Percentiles rank a stretch among this genome's conserved stretches.
Evolutionary conservation across 1,139 yeast genomes (phyloP).

Genomic region (Zhuliangozyma blackwelliae): DNA sequence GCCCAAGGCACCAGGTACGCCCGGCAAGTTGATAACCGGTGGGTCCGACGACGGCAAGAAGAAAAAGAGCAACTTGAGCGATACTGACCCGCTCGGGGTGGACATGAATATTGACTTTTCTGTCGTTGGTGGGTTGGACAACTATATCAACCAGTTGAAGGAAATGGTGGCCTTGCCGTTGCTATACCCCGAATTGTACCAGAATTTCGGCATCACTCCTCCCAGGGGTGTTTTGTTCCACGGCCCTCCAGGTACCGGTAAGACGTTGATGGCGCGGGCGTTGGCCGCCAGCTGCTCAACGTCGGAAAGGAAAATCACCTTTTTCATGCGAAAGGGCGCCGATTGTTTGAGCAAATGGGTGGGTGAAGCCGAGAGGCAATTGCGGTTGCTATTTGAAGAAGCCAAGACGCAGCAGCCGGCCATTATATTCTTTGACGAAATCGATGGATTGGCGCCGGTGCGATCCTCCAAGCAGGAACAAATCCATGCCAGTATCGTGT

Average conservation of each 20-base stretch:
- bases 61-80: conserved; percentile 75
- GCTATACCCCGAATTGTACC: conserved; percentile 89
- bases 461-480: conserved; percentile 96
- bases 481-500: conserved; percentile 95
- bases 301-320: conserved; percentile 77
- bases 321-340: conserved; percentile 98
- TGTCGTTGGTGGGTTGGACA: conserved; percentile 89
- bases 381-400: conserved; percentile 86
- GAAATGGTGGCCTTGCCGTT: conserved; percentile 97
- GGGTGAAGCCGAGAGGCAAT: conserved; percentile 96
- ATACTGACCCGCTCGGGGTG: conserved; percentile 91
- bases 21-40: conserved; percentile 32
- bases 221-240: conserved; percentile 97
- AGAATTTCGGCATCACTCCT: conserved; percentile 86
- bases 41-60: conserved; percentile 23
- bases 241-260: conserved; percentile 99
- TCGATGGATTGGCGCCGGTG: conserved; percentile 97
- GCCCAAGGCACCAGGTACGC: conserved; percentile 5
- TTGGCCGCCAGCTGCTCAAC: conserved; percentile 93
- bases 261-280: conserved; percentile 96
- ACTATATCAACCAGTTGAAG: conserved; percentile 84
- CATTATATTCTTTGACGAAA: conserved; percentile 93
- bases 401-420: conserved; percentile 96
- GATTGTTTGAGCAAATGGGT: conserved; percentile 98
- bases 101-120: conserved; percentile 90